Conservation (phyloP, 306 rosid genomes). For the Inga laurina region DNA sequence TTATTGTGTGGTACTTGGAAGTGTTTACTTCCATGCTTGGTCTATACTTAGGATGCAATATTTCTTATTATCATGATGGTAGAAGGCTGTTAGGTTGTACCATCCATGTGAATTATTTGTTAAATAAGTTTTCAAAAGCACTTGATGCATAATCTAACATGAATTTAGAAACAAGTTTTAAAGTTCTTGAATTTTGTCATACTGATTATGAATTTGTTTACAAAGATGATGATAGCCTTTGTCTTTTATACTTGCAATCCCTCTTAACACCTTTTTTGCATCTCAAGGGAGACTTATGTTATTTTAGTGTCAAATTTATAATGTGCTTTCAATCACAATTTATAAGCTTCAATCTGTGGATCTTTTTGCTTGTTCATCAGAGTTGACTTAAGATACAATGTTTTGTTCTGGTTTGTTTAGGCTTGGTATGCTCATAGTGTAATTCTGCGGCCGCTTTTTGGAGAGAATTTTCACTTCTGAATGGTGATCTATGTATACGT, state of each 20-base stretch:
- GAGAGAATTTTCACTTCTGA: neutral
- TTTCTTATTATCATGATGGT: neutral
- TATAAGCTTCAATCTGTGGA: neutral
- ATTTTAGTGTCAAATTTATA: neutral
- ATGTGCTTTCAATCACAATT: neutral
- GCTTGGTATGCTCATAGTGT: neutral
- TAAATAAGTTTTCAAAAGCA: neutral
- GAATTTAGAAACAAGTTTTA: slow-evolving; percentile 8
- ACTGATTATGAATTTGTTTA: neutral
- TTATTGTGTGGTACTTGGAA: slow-evolving; percentile 21
- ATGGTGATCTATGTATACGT: neutral
- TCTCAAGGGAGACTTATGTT: neutral
- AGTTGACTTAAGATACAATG: neutral
- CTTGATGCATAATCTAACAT: slow-evolving; percentile 16
- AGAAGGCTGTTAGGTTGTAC: neutral
- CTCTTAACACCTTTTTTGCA: neutral
- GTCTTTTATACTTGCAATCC: slow-evolving; percentile 15
- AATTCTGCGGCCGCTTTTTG: neutral
- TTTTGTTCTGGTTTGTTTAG: neutral
- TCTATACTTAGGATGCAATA: neutral
- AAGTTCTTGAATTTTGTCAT: neutral
- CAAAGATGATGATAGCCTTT: neutral
- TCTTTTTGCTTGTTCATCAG: neutral
- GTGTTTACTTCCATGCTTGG: neutral
- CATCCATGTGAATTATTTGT: neutral